Evolutionary conservation across 2,329 filamentous ascomycete genomes (phyloP).

Genomic region (Dothistroma pini): DNA sequence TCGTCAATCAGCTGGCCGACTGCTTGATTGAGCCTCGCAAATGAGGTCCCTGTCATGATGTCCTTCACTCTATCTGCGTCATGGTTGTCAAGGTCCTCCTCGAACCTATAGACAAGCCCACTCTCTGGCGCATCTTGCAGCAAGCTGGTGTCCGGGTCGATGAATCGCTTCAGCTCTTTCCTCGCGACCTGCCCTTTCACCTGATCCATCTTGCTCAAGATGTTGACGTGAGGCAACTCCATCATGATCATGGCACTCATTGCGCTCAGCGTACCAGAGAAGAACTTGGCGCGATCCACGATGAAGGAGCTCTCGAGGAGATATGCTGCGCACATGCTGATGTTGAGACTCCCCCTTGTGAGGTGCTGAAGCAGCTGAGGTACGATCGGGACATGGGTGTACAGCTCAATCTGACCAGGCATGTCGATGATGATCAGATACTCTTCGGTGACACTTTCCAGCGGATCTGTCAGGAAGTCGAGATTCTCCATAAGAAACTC

Average conservation of each 20-base stretch:
- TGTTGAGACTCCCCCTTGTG: constrained; percentile 76
- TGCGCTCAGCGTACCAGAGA: constrained; percentile 88
- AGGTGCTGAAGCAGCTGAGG: constrained; percentile 80
- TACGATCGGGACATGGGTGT: constrained; percentile 92
- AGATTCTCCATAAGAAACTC: constrained; percentile 94
- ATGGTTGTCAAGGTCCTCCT: constrained; percentile 43
- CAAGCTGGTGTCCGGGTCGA: constrained; percentile 78
- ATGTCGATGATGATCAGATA: constrained; percentile 98
- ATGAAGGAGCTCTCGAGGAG: constrained; percentile 95
- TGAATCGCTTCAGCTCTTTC: constrained; percentile 82
- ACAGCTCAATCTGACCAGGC: constrained; percentile 97
- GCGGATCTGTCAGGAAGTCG: constrained; percentile 80
- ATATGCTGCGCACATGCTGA: constrained; percentile 89
- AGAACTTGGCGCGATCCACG: constrained; percentile 94
- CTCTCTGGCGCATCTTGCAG: constrained; percentile 74
- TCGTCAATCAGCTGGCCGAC: constrained; percentile 91
- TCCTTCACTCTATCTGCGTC: constrained; percentile 62
- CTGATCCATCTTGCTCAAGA: constrained; percentile 96
- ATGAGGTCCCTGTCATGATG: constrained; percentile 76
- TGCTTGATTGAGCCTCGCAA: constrained; percentile 77
- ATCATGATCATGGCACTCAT: constrained; percentile 99
- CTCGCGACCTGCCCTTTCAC: constrained; percentile 85
- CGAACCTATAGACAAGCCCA: constrained; percentile 39
- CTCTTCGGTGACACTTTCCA: constrained; percentile 85
- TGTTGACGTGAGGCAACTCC: constrained; percentile 93